Percentiles rank a stretch among this genome's conserved stretches.
phyloP scores from a whole-genome alignment of 2,329 filamentous ascomycete genomes.

The Monosporascus ibericus region DNA sequence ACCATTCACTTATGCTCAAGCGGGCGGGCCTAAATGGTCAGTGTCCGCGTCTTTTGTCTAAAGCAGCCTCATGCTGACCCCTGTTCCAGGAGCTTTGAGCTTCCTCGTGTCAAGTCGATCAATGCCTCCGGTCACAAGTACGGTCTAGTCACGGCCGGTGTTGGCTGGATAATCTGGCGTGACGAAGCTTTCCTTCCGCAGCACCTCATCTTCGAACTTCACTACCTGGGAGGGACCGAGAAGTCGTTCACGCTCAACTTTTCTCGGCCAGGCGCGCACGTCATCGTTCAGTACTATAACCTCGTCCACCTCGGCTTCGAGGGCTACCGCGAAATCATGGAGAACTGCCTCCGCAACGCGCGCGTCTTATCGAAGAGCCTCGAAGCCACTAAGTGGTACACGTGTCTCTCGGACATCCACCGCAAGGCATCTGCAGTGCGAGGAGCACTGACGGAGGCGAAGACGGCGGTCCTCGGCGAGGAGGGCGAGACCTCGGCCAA shows the following conservation, averaged over 20 bases:
- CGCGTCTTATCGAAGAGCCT: slow-evolving; percentile 56
- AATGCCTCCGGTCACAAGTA: slow-evolving; percentile 58
- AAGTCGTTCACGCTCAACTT: slow-evolving; percentile 68
- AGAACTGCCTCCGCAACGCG: slow-evolving; percentile 60
- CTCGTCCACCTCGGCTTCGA: slow-evolving; percentile 63
- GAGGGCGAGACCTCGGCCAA: slow-evolving; percentile 47
- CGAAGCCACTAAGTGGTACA: slow-evolving; percentile 62
- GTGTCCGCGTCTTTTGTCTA: slow-evolving; percentile 2
- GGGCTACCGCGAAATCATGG: slow-evolving; percentile 60
- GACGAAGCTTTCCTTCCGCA: slow-evolving; percentile 60
- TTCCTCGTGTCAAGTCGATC: slow-evolving; percentile 59
- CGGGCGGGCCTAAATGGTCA: slow-evolving; percentile 52
- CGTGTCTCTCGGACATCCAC: slow-evolving; percentile 60
- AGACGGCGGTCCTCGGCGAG: slow-evolving; percentile 32
- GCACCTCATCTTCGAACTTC: slow-evolving; percentile 64
- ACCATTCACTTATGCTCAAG: slow-evolving; percentile 51
- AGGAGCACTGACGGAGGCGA: slow-evolving; percentile 19
- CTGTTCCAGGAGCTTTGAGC: slow-evolving; percentile 46
- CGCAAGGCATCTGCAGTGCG: slow-evolving; percentile 42
- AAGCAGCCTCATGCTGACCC: not conserved
- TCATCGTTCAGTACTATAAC: slow-evolving; percentile 69
- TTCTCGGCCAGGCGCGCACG: slow-evolving; percentile 61
- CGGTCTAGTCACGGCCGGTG: slow-evolving; percentile 54
- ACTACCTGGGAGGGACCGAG: slow-evolving; percentile 66
- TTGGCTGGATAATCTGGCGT: slow-evolving; percentile 67